Evolutionary conservation across 306 rosid species (phyloP), one percentile per base, ranked within the genome.

Genomic region (Cicer yamashitae): DNA sequence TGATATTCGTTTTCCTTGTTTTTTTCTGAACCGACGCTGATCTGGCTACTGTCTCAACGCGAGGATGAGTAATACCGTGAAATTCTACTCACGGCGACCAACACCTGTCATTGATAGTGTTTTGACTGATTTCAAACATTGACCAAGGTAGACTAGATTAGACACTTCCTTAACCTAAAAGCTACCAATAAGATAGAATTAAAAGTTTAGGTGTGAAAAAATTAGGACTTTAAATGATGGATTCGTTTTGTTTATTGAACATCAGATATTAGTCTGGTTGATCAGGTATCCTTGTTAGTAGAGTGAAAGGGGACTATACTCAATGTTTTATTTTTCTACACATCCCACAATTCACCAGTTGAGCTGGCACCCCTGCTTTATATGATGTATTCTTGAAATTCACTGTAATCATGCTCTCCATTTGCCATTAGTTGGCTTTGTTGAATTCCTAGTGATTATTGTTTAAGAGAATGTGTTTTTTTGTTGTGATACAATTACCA

Each of bases 401-500:
- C 61, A 61, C 13, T 68, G 51, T 18, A 39, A 58, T 75, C 38
- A 8, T 81, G 65, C 45, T 14, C 54, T 75, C 61, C 17, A 44
- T 45, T 70, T 77, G 56, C 45, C 73, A 56, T 47, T 38, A 11
- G 34, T 20, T 59, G 41, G 53, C 20, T 46, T 58, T 59, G 25
- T 67, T 18, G 43, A 62, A 54, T 79, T 69, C 40, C 17, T 48
- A 30, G 6, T 67, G 15, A 57, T 20, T 48, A 3, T 67, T 22
- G 62, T 20, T 14, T 59, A 53, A 41, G 15, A n/a, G 75, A 56
- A 17, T 66, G 58, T 74, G 81, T 77, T 77, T 75, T 75, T 39
- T 71, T 67, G 4, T 46, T 62, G 67, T 45, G 22, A 64, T 13
- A 22, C 57, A 54, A 11, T 62, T 15, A 41, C 51, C 17, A 67